Conservation (phyloP, 2,329 filamentous ascomycete species). For the Hansfordia pulvinata region DNA sequence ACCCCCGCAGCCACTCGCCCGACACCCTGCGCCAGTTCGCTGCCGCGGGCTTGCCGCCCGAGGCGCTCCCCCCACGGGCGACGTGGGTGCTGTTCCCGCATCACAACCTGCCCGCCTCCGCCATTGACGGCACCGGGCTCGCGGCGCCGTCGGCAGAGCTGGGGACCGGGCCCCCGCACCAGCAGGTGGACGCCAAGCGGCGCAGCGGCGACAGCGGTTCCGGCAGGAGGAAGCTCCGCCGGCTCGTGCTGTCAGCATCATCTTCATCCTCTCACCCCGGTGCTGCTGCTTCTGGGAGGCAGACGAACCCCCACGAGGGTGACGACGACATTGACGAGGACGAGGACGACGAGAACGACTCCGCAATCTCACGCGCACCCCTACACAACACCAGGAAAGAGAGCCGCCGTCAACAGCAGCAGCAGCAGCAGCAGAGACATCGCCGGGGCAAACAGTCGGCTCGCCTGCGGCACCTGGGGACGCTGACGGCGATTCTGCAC, state of each 20-base stretch:
- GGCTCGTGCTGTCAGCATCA: no score
- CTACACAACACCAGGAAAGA: no score
- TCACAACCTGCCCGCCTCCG: constrained; percentile 18
- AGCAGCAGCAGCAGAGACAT: constrained; percentile 3
- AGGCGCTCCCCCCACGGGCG: constrained; percentile 26
- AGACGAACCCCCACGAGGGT: no score
- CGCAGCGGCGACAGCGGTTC: not conserved
- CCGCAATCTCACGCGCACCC: no score
- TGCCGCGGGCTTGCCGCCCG: constrained; percentile 35
- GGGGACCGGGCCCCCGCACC: no score
- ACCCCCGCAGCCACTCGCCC: constrained; percentile 41
- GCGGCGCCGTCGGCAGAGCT: constrained; percentile 4
- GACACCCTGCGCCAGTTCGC: constrained; percentile 36
- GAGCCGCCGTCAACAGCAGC: constrained; percentile 4
- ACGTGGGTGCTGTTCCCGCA: constrained; percentile 36
- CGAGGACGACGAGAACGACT: constrained; percentile 3
- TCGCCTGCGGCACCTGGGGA: constrained; percentile 44
- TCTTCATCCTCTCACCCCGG: no score
- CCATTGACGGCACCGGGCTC: constrained; percentile 1
- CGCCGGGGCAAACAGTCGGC: constrained; percentile 12
- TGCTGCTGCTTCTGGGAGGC: no score
- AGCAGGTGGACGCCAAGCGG: not conserved
- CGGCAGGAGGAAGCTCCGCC: no score
- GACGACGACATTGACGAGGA: constrained; percentile 1
- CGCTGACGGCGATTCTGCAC: constrained; percentile 58